A percentile compares a stretch with the other conserved stretches of the same genome.
phyloP scores from a whole-genome alignment of 2,329 filamentous ascomycete species.

The Myriangium duriaei region DNA sequence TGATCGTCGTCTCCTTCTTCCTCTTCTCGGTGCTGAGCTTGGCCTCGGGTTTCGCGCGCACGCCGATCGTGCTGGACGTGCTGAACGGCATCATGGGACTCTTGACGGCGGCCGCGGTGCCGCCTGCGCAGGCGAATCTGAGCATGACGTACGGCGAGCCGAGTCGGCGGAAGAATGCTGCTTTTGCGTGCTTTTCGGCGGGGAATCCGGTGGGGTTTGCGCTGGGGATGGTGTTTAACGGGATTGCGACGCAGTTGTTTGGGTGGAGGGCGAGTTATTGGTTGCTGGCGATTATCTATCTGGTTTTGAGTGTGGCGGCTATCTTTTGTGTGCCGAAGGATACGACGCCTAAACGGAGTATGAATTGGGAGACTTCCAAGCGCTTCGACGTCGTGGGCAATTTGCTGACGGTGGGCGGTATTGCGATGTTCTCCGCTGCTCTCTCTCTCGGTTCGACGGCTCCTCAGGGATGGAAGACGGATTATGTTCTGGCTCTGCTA shows the following conservation, averaged over 20 bases:
- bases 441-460: slow-evolving; percentile 45
- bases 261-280: slow-evolving; percentile 53
- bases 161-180: slow-evolving; percentile 49
- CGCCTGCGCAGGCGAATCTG: slow-evolving; percentile 51
- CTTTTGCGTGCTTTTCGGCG: slow-evolving; percentile 50
- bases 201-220: slow-evolving; percentile 47
- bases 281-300: slow-evolving; percentile 51
- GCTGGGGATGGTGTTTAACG: slow-evolving; percentile 47
- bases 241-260: slow-evolving; percentile 47
- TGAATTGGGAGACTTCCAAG: slow-evolving; percentile 38
- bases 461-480: slow-evolving; percentile 48
- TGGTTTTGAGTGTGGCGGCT: slow-evolving; percentile 44
- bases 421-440: slow-evolving; percentile 51
- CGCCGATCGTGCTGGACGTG: slow-evolving; percentile 47
- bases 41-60: slow-evolving; percentile 47
- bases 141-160: slow-evolving; percentile 52
- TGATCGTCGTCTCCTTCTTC: slow-evolving; percentile 49
- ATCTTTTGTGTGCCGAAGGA: slow-evolving; percentile 50
- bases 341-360: slow-evolving; percentile 32
- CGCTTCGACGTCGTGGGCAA: slow-evolving; percentile 51
- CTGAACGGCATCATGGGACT: slow-evolving; percentile 53
- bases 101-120: slow-evolving; percentile 50
- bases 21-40: slow-evolving; percentile 46
- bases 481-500: slow-evolving; percentile 50
- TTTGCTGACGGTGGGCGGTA: slow-evolving; percentile 48